A percentile compares a stretch with the other conserved stretches of the same genome.
These are phyloP conservation scores for Seiridium cupressi DNA, from an alignment of 2,329 filamentous ascomycete genomes.

Conservation along the genomic window DNA sequence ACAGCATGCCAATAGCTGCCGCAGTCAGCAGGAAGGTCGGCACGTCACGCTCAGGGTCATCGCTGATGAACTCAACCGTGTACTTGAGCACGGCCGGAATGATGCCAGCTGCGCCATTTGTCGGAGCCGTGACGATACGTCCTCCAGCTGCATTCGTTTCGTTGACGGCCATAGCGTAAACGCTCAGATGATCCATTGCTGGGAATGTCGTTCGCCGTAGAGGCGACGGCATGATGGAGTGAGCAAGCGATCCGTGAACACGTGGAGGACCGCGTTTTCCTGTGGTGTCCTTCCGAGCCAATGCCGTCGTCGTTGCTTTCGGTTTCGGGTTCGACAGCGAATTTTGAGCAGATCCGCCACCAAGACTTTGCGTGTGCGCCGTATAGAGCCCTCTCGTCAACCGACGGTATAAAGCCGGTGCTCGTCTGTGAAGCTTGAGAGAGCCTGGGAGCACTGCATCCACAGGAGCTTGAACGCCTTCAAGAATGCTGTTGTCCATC, in stretches of 20 bases:
- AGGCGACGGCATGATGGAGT: conserved; percentile 45
- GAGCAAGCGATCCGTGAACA: conserved; percentile 42
- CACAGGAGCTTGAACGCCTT: conserved; percentile 44
- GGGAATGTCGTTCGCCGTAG: conserved; percentile 45
- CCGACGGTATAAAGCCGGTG: conserved; percentile 42
- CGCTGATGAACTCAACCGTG: conserved; percentile 47
- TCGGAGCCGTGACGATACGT: conserved; percentile 49
- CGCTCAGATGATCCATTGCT: conserved; percentile 48
- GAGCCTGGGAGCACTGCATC: conserved; percentile 43
- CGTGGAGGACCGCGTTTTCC: conserved; percentile 35
- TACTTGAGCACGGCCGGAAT: conserved; percentile 51
- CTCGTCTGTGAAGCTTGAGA: conserved; percentile 44
- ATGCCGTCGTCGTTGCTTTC: conserved; percentile 11
- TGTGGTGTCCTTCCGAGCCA: conserved; percentile 14
- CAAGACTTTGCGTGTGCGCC: conserved; percentile 23
- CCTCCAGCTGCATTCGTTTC: conserved; percentile 52
- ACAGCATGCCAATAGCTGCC: conserved; percentile 50
- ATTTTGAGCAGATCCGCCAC: conserved; percentile 10
- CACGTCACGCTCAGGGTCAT: conserved; percentile 47
- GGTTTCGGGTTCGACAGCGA: conserved; percentile 3
- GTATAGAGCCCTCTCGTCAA: conserved; percentile 46
- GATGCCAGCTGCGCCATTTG: conserved; percentile 50
- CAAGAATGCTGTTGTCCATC: conserved; percentile 50
- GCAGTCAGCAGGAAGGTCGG: conserved; percentile 48
- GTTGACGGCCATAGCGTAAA: conserved; percentile 51